Conservation (phyloP, 345 rosid species). For the Hibiscus trionum region DNA sequence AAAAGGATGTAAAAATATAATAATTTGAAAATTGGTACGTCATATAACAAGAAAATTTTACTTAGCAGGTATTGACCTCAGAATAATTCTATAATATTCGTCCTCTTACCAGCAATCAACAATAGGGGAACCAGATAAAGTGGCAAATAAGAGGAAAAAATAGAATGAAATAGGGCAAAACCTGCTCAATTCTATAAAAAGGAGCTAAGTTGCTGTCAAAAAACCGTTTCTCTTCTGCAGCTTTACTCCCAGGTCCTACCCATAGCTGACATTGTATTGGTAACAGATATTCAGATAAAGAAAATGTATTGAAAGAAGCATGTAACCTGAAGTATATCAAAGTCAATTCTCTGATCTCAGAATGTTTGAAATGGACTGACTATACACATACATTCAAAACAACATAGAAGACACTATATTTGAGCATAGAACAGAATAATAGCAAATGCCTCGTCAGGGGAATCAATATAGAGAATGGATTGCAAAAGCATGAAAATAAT, state of each 20-base stretch:
- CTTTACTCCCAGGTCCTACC: constrained; percentile 96
- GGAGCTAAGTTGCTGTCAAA: constrained; percentile 90
- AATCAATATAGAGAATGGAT: background rate
- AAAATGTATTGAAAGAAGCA: background rate
- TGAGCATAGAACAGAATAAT: background rate
- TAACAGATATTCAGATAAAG: constrained; percentile 10
- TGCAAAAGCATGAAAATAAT: background rate
- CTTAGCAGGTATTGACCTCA: background rate
- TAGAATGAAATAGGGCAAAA: constrained; percentile 8
- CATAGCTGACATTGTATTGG: constrained; percentile 59
- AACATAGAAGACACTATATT: background rate
- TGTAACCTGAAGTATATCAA: background rate
- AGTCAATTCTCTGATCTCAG: background rate
- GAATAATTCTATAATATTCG: background rate
- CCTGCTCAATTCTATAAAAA: constrained; percentile 98
- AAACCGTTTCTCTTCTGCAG: constrained; percentile 80
- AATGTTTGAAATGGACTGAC: background rate
- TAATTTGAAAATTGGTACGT: background rate
- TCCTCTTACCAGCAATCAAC: background rate
- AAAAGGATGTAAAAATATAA: background rate
- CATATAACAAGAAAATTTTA: background rate
- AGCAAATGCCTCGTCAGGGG: background rate
- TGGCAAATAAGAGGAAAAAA: background rate
- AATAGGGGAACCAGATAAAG: constrained; percentile 2
- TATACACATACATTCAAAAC: background rate